Evolutionary conservation across 305 asterid species (phyloP), one percentile per base, ranked within the genome.

Genomic region (Withania somnifera): DNA sequence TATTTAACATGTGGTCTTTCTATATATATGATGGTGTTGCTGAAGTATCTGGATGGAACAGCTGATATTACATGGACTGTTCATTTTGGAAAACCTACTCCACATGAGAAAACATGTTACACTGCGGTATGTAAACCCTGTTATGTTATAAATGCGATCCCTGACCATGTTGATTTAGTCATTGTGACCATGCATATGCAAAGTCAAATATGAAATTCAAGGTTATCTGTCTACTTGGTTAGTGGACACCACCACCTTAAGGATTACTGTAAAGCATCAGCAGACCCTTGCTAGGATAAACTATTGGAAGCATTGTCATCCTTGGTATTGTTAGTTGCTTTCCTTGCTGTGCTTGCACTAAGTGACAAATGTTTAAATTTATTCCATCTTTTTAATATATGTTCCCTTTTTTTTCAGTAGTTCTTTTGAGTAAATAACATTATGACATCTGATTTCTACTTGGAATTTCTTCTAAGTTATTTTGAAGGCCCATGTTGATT

Each of bases 11-110:
- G 47, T 38, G 9, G 76, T 82, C 81, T 82, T 82, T 64, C 80
- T 57, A 38, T 6, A 45, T 78, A 86, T 24, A 75, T 79, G 80
- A 61, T 38, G 60, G 79, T 86, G 68, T 85, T 56, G 79, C 84
- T 90, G 68, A 83, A 96, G 99, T 96, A 94, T 87, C 86, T 92
- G 83, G 99, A 96, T 86, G 99, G 99, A 88, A 94, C 99, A 90
- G 94, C 99, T 69, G 99, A 96, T 88, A 94, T 96, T 84, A 94
- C 99, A 22, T 88, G 99, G 89, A 96, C 99, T 47, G 95, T 93
- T 66, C 99, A 96, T 89, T 96, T 94, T 80, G 98, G 99, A 81
- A 90, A 90, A 76, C 98, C 99, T 82, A 87, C 97, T 24, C 61
- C 91, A 64, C 99, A 96, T 88, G 99, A 96, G 94, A 94, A 94